Evolutionary conservation across 805 yeast genomes (phyloP), one percentile per base, ranked within the genome.

Genomic region (Candida vartiovaarae): DNA sequence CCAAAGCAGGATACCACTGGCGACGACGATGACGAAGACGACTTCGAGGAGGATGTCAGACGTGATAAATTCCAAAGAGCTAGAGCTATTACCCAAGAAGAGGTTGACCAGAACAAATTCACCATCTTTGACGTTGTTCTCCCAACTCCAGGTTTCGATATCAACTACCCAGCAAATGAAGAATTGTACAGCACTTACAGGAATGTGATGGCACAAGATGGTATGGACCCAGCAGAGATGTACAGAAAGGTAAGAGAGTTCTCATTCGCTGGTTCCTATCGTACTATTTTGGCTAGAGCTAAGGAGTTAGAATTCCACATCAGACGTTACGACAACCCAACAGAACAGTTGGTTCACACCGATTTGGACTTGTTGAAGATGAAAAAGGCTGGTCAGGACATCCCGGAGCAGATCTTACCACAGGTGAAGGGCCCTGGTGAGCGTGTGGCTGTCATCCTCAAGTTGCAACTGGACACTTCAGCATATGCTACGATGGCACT

Each of bases 401-500:
- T 38, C 27, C 38, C 41, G 43, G 46, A 44, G 15, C 63, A 70
- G 50, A 58, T 58, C 41, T 44, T 55, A 8, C 63, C 62, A 26
- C 31, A 28, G 6, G n/a, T 7, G 6, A 27, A 28, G 11, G 40
- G 33, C 4, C 47, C 48, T 33, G 67, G 67, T 39, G 60, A 62
- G 36, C 78, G 75, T 45, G 67, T 71, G 0, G 97, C 96, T 0
- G 78, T 90, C 10, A 72, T 93, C 5, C 61, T 95, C 46, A 80
- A 75, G 52, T 71, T 93, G 72, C 83, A 80, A 56, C 70, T 93
- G 46, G 91, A 89, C 4, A 80, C 85, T 3, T 84, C 96, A 32
- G 82, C 95, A 6, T 93, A 93, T 62, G 99, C 99, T 2, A 93
- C 99, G 0, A 95, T 93, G 99, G 95, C 96, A 1, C 65, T 93